Evolutionary conservation across 345 rosid genomes (phyloP).

Genomic region (Pistacia vera): DNA sequence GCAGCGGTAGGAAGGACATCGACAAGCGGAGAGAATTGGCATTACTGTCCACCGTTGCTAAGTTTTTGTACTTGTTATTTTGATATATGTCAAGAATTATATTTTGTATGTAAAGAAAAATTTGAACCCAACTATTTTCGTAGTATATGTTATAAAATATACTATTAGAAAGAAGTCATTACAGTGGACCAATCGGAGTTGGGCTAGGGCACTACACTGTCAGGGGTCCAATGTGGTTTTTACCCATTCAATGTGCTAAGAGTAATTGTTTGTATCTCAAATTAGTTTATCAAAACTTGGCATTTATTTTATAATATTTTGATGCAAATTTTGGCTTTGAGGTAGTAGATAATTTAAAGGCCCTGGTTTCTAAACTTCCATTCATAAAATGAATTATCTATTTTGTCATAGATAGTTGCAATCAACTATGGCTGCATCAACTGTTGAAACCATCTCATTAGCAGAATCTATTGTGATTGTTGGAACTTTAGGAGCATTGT

Average conservation of each 20-base stretch:
- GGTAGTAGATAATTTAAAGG: neutral
- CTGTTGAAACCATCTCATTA: constrained; percentile 70
- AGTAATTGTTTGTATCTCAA: neutral
- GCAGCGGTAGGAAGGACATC: too few species aligned
- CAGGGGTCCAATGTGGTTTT: too few species aligned
- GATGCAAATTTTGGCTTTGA: neutral
- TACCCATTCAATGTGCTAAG: neutral
- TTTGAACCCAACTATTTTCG: too few species aligned
- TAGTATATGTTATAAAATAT: too few species aligned
- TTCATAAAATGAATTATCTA: neutral
- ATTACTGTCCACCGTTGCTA: too few species aligned
- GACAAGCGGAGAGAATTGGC: too few species aligned
- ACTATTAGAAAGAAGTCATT: too few species aligned
- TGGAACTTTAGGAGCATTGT: constrained; percentile 73
- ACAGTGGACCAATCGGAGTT: too few species aligned
- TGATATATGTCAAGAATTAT: too few species aligned
- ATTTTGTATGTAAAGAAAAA: too few species aligned
- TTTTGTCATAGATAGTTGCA: constrained; percentile 61
- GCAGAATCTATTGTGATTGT: constrained; percentile 69
- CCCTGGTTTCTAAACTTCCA: neutral
- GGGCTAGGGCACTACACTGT: too few species aligned
- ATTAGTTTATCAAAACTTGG: neutral
- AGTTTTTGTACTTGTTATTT: too few species aligned
- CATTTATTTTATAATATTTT: neutral
- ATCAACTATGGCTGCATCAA: constrained; percentile 77